Evolutionary conservation across 2,329 filamentous ascomycete genomes (phyloP).

Genomic region (Alternaria brassicicola): DNA sequence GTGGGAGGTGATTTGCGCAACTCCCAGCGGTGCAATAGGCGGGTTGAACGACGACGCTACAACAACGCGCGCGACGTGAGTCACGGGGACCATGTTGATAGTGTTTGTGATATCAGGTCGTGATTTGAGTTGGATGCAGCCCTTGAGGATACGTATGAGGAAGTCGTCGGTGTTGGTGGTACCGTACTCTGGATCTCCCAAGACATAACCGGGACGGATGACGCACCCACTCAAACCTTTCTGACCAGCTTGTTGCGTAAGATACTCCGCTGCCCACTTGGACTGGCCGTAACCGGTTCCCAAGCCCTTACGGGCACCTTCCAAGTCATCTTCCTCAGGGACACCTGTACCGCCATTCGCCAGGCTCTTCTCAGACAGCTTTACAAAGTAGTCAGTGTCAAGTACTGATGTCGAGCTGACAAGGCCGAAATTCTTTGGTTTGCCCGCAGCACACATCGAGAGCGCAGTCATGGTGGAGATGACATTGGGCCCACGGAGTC

Average conservation of each 20-base stretch:
- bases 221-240: conserved; percentile 78
- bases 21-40: conserved; percentile 60
- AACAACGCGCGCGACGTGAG: conserved; percentile 81
- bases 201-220: conserved; percentile 83
- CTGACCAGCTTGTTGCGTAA: conserved; percentile 78
- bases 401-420: conserved; percentile 83
- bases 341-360: conserved; percentile 68
- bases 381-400: conserved; percentile 80
- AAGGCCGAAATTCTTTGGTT: conserved; percentile 80
- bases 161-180: conserved; percentile 85
- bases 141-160: conserved; percentile 83
- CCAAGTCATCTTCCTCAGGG: conserved; percentile 76
- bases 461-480: conserved; percentile 79
- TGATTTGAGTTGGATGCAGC: conserved; percentile 77
- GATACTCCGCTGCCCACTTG: conserved; percentile 79
- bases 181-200: conserved; percentile 73
- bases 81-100: conserved; percentile 87
- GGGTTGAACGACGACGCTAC: conserved; percentile 74
- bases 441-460: conserved; percentile 75
- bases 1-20: conserved; percentile 80
- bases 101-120: conserved; percentile 83
- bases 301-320: conserved; percentile 76
- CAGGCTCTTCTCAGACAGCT: conserved; percentile 69
- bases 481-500: conserved; percentile 77
- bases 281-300: conserved; percentile 88